Evolutionary conservation across 169 alveolate species (phyloP).

Genomic region (Condylostoma magnum): DNA sequence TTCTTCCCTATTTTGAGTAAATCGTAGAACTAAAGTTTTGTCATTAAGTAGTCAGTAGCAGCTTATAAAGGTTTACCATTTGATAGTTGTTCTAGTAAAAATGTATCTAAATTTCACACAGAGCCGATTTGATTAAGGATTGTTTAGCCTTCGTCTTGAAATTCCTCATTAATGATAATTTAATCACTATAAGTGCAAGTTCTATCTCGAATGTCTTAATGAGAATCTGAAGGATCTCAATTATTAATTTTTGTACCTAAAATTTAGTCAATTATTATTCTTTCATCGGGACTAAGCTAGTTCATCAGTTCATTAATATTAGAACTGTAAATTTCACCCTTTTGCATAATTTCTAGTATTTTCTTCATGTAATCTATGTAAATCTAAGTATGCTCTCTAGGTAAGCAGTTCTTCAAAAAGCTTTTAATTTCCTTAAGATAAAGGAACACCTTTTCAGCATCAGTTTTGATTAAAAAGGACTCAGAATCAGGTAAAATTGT

Average conservation of each 20-base stretch:
- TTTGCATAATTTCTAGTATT: too few species aligned
- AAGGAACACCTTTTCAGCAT: too few species aligned
- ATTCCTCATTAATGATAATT: neutral
- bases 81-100: conserved; percentile 18
- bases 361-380: too few species aligned
- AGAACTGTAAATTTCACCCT: neutral
- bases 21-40: neutral
- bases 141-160: neutral
- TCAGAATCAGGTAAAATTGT: too few species aligned
- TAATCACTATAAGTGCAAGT: neutral
- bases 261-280: neutral
- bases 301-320: neutral
- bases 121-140: conserved; percentile 3
- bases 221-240: neutral
- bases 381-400: too few species aligned
- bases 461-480: too few species aligned
- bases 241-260: neutral
- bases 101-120: conserved; percentile 21
- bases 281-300: neutral
- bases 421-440: too few species aligned
- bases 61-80: neutral
- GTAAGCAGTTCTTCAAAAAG: too few species aligned
- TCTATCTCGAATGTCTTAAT: neutral
- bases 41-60: neutral
- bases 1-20: neutral